Conservation (phyloP, 1,139 yeast genomes). For the Yamadazyma jaroonii region DNA sequence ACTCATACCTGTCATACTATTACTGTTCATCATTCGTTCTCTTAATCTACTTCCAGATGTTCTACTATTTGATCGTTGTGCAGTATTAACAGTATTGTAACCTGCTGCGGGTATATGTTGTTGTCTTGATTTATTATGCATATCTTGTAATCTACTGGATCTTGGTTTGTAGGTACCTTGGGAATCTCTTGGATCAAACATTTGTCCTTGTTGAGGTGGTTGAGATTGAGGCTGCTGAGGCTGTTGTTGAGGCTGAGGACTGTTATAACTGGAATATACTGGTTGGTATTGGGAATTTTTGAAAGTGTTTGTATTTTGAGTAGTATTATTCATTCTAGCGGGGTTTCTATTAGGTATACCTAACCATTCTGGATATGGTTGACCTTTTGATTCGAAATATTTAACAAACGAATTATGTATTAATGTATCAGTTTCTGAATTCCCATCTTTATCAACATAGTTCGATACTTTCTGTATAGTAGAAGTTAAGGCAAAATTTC, state of each 20-base stretch:
- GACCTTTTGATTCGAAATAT: slow-evolving; percentile 30
- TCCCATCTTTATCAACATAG: slow-evolving; percentile 39
- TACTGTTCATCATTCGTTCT: slow-evolving; percentile 33
- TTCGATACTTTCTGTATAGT: slow-evolving; percentile 18
- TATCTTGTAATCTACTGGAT: slow-evolving; percentile 38
- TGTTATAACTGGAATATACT: slow-evolving; percentile 25
- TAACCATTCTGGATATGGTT: slow-evolving; percentile 47
- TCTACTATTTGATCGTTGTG: slow-evolving; percentile 27
- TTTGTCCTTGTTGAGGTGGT: slow-evolving; percentile 14
- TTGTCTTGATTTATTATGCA: slow-evolving; percentile 45
- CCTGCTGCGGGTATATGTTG: slow-evolving; percentile 38
- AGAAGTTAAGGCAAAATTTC: slow-evolving; percentile 30
- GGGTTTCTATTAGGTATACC: slow-evolving; percentile 23
- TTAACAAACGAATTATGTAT: slow-evolving; percentile 46
- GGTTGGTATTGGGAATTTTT: slow-evolving; percentile 19
- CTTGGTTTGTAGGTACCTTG: slow-evolving; percentile 27
- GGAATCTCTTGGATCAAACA: slow-evolving; percentile 5
- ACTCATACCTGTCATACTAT: slow-evolving; percentile 16
- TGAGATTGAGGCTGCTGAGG: slow-evolving; percentile 13
- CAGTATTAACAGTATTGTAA: slow-evolving; percentile 22
- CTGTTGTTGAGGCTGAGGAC: slow-evolving; percentile 15
- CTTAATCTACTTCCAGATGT: slow-evolving; percentile 35
- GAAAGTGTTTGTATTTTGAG: slow-evolving; percentile 14
- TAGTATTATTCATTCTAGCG: slow-evolving; percentile 1
- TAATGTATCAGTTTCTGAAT: slow-evolving; percentile 37